These are phyloP conservation scores for Lipomyces sp. DNA, from an alignment of 805 yeast species.

Conservation along the genomic window DNA sequence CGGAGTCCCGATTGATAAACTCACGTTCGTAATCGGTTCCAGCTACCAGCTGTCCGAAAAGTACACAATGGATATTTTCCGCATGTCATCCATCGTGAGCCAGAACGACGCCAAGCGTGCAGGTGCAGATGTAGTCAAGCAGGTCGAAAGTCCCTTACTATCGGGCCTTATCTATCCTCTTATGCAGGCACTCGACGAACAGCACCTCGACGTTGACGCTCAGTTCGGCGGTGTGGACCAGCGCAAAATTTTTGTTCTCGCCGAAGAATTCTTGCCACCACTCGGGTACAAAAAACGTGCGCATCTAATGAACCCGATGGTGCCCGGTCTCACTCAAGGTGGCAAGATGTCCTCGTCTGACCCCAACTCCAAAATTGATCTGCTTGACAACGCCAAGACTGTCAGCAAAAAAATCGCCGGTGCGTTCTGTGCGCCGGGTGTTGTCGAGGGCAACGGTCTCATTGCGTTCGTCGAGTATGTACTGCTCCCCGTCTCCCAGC, in stretches of 20 bases:
- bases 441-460: slow-evolving; percentile 86
- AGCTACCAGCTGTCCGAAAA: slow-evolving; percentile 80
- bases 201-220: slow-evolving; percentile 82
- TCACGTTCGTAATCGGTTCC: slow-evolving; percentile 83
- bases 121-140: slow-evolving; percentile 99
- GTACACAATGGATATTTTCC: slow-evolving; percentile 88
- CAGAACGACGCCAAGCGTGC: slow-evolving; percentile 98
- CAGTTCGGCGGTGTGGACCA: slow-evolving; percentile 99
- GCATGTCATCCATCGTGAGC: slow-evolving; percentile 78
- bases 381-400: slow-evolving; percentile 83
- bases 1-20: slow-evolving; percentile 88
- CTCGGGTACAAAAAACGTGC: slow-evolving; percentile 97
- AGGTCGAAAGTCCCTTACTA: slow-evolving; percentile 89
- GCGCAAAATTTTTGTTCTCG: slow-evolving; percentile 94
- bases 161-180: slow-evolving; percentile 95
- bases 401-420: slow-evolving; percentile 89
- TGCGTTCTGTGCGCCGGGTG: slow-evolving; percentile 97
- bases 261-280: slow-evolving; percentile 87
- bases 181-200: slow-evolving; percentile 98
- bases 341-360: slow-evolving; percentile 98
- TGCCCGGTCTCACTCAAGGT: slow-evolving; percentile 95
- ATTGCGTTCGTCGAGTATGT: slow-evolving; percentile 85
- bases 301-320: slow-evolving; percentile 98
- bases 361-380: slow-evolving; percentile 95
- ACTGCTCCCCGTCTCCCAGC: slow-evolving; percentile 72